phyloP scores from a whole-genome alignment of 495 filamentous ascomycete genomes.

The Evernia prunastri region DNA sequence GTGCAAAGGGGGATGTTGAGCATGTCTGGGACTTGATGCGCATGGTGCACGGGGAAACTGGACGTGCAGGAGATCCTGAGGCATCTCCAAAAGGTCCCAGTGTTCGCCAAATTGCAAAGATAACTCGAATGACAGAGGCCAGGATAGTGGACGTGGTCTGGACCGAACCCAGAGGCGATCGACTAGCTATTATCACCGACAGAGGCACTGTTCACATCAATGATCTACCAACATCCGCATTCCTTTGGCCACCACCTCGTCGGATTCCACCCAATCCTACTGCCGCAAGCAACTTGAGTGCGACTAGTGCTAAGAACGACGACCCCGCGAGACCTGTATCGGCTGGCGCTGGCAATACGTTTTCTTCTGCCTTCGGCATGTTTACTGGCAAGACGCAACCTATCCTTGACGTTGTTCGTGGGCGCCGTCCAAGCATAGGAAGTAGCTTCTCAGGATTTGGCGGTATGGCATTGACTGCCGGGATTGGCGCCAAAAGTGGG shows the following conservation, averaged over 20 bases:
- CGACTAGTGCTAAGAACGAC: slow-evolving; percentile 28
- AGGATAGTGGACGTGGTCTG: slow-evolving; percentile 85
- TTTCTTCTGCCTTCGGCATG: slow-evolving; percentile 58
- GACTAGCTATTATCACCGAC: slow-evolving; percentile 78
- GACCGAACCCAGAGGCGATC: slow-evolving; percentile 73
- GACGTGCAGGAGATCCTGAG: slow-evolving; percentile 29
- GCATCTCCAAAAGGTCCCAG: slow-evolving; percentile 36
- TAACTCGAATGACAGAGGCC: slow-evolving; percentile 83
- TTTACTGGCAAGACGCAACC: slow-evolving; percentile 53
- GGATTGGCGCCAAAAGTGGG: slow-evolving; percentile 58
- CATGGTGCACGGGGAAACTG: slow-evolving; percentile 24
- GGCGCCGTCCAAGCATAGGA: slow-evolving; percentile 45
- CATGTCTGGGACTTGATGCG: slow-evolving; percentile 92
- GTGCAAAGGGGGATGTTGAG: slow-evolving; percentile 84
- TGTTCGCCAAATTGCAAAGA: slow-evolving; percentile 78
- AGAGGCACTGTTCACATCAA: slow-evolving; percentile 91
- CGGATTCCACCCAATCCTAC: slow-evolving; percentile 43
- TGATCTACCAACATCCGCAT: slow-evolving; percentile 74
- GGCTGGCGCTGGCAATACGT: slow-evolving; percentile 50
- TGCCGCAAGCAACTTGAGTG: slow-evolving; percentile 29
- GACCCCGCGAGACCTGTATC: slow-evolving; percentile 46
- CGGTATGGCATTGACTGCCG: slow-evolving; percentile 57
- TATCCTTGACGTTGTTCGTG: slow-evolving; percentile 50
- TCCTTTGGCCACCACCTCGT: slow-evolving; percentile 82
- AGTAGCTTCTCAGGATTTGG: slow-evolving; percentile 45